Evolutionary conservation across 2,329 filamentous ascomycete genomes (phyloP), one percentile per base, ranked within the genome.

Genomic region (Scytalidium sp.): DNA sequence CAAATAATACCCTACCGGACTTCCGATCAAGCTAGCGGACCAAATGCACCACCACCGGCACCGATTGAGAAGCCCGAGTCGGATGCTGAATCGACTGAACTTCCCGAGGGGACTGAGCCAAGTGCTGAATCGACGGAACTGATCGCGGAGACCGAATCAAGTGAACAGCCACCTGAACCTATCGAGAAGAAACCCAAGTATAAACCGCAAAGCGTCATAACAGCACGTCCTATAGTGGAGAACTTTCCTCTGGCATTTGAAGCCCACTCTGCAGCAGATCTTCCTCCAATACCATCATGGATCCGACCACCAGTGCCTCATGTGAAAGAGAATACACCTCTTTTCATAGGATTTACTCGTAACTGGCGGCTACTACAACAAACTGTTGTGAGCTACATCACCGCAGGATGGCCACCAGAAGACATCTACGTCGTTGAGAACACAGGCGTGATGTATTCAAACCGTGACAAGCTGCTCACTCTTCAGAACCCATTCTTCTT

Each of bases 351-450:
- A n/a, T 84, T 83, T 65, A 81, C 79, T 0, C 70, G 78, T 27
- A 74, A 75, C 49, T 81, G 75, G 73, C 72, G 74, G 2, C 66
- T 83, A 50, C 69, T 84, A 1, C 70, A 79, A 13, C 80, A 83
- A 63, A 68, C 73, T 3, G 74, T 83, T 1, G 71, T 80, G 9
- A 75, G 71, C 10, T 84, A 83, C 61, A 75, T 84, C 54, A 76
- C 79, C 1, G 76, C 78, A 1, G 80, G 80, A 44, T 84, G 80
- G 79, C 80, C 79, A 2, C 64, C 76, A 0, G 67, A 68, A 19
- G 73, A 82, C 54, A 81, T 84, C 51, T 77, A 78, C 53, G 74
- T 83, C 2, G 64, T 83, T 22, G 80, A 84, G 58, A 84, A 84
- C 64, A 83, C 75, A 4, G 79, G 79, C 5, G 74, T 75, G 13